phyloP scores from a whole-genome alignment of 2,329 filamentous ascomycete genomes.

The Scedosporium boydii region DNA sequence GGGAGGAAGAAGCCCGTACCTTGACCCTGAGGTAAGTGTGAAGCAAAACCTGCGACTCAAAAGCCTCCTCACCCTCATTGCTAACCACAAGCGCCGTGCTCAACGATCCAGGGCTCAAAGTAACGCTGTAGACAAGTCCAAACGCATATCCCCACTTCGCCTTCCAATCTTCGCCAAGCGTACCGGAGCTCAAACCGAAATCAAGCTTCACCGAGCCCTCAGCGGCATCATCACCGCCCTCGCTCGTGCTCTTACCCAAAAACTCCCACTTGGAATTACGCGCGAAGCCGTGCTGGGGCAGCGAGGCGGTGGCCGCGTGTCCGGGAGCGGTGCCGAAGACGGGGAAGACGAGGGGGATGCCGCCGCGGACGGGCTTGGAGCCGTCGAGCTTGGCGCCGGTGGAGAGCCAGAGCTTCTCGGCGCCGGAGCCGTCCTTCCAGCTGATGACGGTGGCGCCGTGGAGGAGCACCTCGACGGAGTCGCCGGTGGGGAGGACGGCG shows the following conservation, averaged over 20 bases:
- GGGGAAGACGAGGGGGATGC: conserved; percentile 87
- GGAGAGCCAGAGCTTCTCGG: conserved; percentile 82
- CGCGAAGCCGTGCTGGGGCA: conserved; percentile 93
- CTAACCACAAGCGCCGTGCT: conserved; percentile 77
- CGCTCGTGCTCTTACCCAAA: conserved; percentile 65
- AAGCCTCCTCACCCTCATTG: conserved; percentile 73
- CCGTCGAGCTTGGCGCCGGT: conserved; percentile 75
- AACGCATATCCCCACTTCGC: conserved; percentile 81
- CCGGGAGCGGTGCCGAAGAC: conserved; percentile 80
- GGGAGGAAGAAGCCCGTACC: conserved; percentile 38
- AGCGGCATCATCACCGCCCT: conserved; percentile 40
- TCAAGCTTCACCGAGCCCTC: conserved; percentile 74
- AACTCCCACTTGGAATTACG: conserved; percentile 89
- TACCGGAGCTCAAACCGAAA: conserved; percentile 74
- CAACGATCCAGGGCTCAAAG: conserved; percentile 63
- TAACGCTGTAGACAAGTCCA: conserved; percentile 87
- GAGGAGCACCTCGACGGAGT: conserved; percentile 78
- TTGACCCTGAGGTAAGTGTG: conserved; percentile 82
- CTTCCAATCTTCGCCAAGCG: conserved; percentile 58
- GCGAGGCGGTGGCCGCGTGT: conserved; percentile 64
- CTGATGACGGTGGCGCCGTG: conserved; percentile 86
- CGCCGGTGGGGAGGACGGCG: conserved; percentile 76
- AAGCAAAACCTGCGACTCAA: conserved; percentile 85
- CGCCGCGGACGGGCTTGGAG: conserved; percentile 79
- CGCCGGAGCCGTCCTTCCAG: conserved; percentile 75